Base-by-base conservation (phyloP, 208 protist genomes). In the Crithidia bombi region DNA sequence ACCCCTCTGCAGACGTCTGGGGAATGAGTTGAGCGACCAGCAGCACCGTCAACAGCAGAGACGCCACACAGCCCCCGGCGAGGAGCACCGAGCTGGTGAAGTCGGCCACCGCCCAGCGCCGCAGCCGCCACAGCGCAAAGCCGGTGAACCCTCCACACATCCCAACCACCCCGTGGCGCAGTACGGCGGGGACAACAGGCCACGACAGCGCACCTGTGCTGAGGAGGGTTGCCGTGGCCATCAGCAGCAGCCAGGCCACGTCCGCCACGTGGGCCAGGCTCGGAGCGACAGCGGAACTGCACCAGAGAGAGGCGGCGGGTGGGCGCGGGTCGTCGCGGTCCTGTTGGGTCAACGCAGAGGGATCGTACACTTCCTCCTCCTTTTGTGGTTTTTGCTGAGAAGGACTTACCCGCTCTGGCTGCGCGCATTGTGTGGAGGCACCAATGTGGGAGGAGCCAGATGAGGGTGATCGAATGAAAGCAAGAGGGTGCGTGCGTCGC, bases 271-370 rank as follows among this genome's bases (percentile, higher is more conserved):
- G 62, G 1, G 58, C 47, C 10, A 81, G 43, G 11, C 55, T 81
- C 35, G 75, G 68, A 5, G 75, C 75, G 0, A 69, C 62, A 6
- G 65, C 41, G 14, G 69, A 61, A 15, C 69, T 64, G 69, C 64
- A 81, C 69, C 75, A 75, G 15, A 64, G 68, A 19, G 75, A 76
- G 9, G 75, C 66, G 5, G 71, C 50, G 10, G 65, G 65, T n/a
- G 63, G 71, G 7, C 65, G 61, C 10, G 61, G n/a, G 21, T 79
- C 56, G 55, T 74, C 66, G 38, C 43, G 5, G 50, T 67, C 68
- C 35, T 51, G 64, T 17, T 52, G 66, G 17, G 23, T 61, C 41
- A 56, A 28, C 51, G 35, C 65, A 5, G 59, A 55, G 3, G 44
- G 46, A 35, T 56, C 46, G n/a, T n/a, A n/a, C n/a, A n/a, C 52